Evolutionary conservation across 108 stramenopile genomes (phyloP).

Genomic region (Fragilaria radians): DNA sequence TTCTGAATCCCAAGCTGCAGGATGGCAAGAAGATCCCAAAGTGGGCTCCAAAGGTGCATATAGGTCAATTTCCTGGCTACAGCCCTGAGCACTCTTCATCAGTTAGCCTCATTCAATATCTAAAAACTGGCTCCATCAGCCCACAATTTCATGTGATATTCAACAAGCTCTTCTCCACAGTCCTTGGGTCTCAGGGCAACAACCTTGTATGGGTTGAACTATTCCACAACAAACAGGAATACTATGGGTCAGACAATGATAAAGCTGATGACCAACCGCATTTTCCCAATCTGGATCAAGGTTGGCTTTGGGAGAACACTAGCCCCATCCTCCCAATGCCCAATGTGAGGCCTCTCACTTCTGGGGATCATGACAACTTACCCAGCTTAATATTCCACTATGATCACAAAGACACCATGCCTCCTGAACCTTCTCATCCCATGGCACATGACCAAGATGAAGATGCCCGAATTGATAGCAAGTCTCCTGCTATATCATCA

Average conservation of each 20-base stretch:
- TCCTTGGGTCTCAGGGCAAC: no score
- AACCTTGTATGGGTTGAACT: no score
- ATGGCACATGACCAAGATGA: neutral
- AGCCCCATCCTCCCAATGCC: no score
- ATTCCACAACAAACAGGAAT: neutral
- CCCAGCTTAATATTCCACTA: no score
- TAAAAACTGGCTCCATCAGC: constrained; percentile 19
- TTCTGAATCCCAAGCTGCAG: neutral
- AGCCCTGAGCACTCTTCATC: constrained; percentile 31
- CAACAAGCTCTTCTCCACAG: constrained; percentile 24
- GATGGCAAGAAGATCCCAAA: constrained; percentile 17
- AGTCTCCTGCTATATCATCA: neutral
- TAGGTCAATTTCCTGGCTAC: constrained; percentile 38
- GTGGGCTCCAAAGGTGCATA: constrained; percentile 9
- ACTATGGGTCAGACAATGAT: neutral
- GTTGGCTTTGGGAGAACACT: constrained; percentile 1
- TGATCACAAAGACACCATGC: no score
- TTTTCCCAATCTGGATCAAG: neutral
- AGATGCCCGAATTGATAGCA: neutral
- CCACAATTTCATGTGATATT: constrained; percentile 48
- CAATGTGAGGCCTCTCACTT: no score
- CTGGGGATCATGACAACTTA: no score
- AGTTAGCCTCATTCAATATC: constrained; percentile 35
- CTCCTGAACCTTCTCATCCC: neutral
- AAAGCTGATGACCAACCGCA: neutral